A percentile compares a stretch with the other conserved stretches of the same genome.
Evolutionary conservation across 1,139 yeast genomes (phyloP).

Genomic region (Hanseniaspora sp.): DNA sequence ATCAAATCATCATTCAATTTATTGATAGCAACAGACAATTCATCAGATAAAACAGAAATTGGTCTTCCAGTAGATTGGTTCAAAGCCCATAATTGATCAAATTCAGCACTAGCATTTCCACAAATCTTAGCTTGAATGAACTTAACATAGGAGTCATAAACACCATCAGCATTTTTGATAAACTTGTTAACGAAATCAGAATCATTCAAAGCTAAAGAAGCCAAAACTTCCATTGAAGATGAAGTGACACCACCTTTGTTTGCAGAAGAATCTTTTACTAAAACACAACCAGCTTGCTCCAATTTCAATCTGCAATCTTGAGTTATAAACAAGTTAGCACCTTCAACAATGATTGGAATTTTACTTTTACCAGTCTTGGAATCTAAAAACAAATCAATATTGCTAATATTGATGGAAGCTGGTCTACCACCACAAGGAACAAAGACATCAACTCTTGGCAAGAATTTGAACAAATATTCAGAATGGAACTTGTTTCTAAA

Average conservation of each 20-base stretch:
- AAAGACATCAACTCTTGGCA: constrained; percentile 62
- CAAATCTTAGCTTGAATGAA: constrained; percentile 71
- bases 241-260: constrained; percentile 99
- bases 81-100: constrained; percentile 76
- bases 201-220: constrained; percentile 86
- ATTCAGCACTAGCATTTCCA: constrained; percentile 71
- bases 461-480: constrained; percentile 49
- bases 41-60: constrained; percentile 71
- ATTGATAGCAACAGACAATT: constrained; percentile 75
- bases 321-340: constrained; percentile 90
- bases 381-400: constrained; percentile 63
- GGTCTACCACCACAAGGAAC: constrained; percentile 99
- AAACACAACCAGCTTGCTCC: constrained; percentile 75
- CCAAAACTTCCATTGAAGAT: constrained; percentile 87
- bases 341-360: constrained; percentile 88
- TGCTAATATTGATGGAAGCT: constrained; percentile 82
- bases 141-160: constrained; percentile 70
- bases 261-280: constrained; percentile 93
- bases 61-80: constrained; percentile 57
- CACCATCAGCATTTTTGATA: constrained; percentile 46
- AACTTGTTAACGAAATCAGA: constrained; percentile 55
- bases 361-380: constrained; percentile 62
- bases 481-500: constrained; percentile 89
- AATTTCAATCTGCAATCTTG: constrained; percentile 82
- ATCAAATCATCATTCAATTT: constrained; percentile 83